Evolutionary conservation across 2,329 filamentous ascomycete species (phyloP), one percentile per base, ranked within the genome.

Genomic region (Aspergillus nomiae): DNA sequence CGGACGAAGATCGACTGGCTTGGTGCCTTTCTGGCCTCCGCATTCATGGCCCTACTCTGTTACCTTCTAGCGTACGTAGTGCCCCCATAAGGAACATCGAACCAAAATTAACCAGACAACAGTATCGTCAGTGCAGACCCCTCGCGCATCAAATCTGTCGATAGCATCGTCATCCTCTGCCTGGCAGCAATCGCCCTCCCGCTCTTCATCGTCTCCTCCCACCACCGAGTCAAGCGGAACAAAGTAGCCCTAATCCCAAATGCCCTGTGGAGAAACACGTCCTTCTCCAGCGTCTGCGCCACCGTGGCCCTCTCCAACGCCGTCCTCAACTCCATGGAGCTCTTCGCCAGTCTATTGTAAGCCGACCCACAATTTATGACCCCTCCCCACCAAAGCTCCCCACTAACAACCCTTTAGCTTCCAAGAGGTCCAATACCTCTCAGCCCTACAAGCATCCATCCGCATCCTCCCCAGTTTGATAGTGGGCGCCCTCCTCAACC

Each of bases 221-320:
- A 80, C 12, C 76, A 77, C 4, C 84, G 84, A 56, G 82, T 84
- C 55, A 76, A 74, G 12, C 69, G 72, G 0, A 77, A 78, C 11
- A 78, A 77, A 3, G 83, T 86, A 14, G 86, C 86, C 0, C 71
- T 90, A 9, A 88, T 90, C 26, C 87, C 87, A 0, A 89, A 89
- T 70, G 83, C 81, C 0, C 74, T 90, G 0, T 90, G 87, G 87
- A 80, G 76, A n/a, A 88, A 86, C 51, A 71, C 74, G 0, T 74
- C 83, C 3, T 90, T 89, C 67, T 82, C 84, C 0, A 80, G 76
- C 30, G 82, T 87, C 24, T 89, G 87, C 68, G 67, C 83, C 4
- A 83, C 79, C 5, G 77, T 86, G 1, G 70, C 82, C 5, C 64
- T 86, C 4, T 78, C 82, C 0, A 82, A 75, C 61, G 82, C 79